Conservation (phyloP, 2,329 filamentous ascomycete genomes). For the Ilyonectria mors-panacis region DNA sequence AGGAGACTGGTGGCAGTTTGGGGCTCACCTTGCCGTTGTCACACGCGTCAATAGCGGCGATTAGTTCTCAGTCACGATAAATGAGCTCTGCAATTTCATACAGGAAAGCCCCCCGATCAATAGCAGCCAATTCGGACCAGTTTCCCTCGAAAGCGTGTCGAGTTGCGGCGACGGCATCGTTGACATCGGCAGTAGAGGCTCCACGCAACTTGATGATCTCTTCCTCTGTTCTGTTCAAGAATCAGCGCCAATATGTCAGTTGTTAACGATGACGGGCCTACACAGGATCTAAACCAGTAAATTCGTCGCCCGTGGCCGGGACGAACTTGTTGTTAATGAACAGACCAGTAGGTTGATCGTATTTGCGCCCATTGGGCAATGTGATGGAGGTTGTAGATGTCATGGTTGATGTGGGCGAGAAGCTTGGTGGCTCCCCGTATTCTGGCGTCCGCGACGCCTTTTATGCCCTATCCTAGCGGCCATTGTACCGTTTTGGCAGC, state of each 20-base stretch:
- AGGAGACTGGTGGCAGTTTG: too few relatives aligned
- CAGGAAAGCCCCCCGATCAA: slow-evolving; percentile 17
- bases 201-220: slow-evolving; percentile 23
- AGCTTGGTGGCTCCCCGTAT: too few relatives aligned
- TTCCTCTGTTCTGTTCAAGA: slow-evolving; percentile 15
- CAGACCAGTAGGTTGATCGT: slow-evolving; percentile 54
- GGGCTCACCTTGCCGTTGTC: slow-evolving; percentile 22
- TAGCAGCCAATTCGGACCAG: slow-evolving; percentile 26
- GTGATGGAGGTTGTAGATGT: slow-evolving; percentile 18
- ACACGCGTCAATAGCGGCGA: slow-evolving; percentile 26
- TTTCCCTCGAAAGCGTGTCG: slow-evolving; percentile 28
- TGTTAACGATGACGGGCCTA: background rate
- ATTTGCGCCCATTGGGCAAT: slow-evolving; percentile 41
- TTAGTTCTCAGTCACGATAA: slow-evolving; percentile 25
- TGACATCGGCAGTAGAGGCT: slow-evolving; percentile 27
- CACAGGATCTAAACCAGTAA: slow-evolving; percentile 23
- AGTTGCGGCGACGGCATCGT: slow-evolving; percentile 21
- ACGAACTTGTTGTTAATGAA: slow-evolving; percentile 44
- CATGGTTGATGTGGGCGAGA: background rate
- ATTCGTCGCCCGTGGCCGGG: slow-evolving; percentile 16
- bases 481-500: too few relatives aligned
- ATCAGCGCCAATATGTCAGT: too few relatives aligned
- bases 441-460: too few relatives aligned
- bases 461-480: too few relatives aligned
- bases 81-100: slow-evolving; percentile 31